Conservation (phyloP, 306 rosid genomes). For the Carpinus fangiana region DNA sequence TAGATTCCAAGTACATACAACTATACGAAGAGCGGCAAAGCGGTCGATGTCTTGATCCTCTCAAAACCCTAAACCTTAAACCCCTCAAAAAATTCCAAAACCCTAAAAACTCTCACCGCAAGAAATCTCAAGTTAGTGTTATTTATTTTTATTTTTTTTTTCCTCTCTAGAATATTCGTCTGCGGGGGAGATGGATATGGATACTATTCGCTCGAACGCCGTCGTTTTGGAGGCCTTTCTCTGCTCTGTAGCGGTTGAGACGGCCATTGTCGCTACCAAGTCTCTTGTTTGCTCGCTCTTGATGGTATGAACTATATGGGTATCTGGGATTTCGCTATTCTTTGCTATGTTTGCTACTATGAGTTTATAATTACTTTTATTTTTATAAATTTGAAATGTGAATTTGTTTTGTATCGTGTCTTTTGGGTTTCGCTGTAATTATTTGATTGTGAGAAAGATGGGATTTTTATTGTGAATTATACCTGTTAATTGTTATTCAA, state of each 20-base stretch:
- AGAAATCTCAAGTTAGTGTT: not conserved
- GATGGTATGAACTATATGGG: slow-evolving; percentile 36
- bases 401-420: not conserved
- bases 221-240: slow-evolving; percentile 21
- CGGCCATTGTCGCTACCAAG: slow-evolving; percentile 44
- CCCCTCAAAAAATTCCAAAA: slow-evolving; percentile 18
- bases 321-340: not conserved
- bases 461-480: not conserved
- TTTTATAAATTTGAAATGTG: not conserved
- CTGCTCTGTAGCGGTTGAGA: slow-evolving; percentile 45
- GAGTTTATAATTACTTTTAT: not conserved
- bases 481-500: not conserved
- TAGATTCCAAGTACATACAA: slow-evolving; percentile 6
- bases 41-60: slow-evolving; percentile 1
- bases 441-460: not conserved
- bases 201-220: slow-evolving; percentile 23
- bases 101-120: slow-evolving; percentile 18
- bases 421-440: not conserved
- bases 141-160: too few species aligned
- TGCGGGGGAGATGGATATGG: slow-evolving; percentile 26
- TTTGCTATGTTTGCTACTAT: slow-evolving; percentile 1
- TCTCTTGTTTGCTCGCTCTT: slow-evolving; percentile 36
- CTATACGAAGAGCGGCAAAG: not conserved
- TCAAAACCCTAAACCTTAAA: slow-evolving; percentile 37
- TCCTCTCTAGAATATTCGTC: not conserved